Evolutionary conservation across 192 early-diverging fungal genomes (phyloP).

Genomic region (Funneliformis mosseae): DNA sequence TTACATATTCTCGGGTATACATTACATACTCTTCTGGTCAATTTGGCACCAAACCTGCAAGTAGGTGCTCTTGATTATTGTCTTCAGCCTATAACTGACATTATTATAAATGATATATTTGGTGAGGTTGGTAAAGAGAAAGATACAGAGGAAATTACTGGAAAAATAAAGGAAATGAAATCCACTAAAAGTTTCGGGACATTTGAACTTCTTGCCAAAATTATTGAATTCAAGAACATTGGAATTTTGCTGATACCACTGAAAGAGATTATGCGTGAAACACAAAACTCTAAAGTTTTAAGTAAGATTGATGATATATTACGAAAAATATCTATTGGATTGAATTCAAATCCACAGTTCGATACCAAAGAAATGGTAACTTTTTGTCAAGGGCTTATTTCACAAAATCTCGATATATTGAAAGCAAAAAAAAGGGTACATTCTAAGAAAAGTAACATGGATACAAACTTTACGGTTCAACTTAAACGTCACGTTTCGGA

Average conservation of each 20-base stretch:
- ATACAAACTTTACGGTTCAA: slow-evolving; percentile 73
- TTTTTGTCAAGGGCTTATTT: slow-evolving; percentile 85
- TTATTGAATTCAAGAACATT: slow-evolving; percentile 70
- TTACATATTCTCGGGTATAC: slow-evolving; percentile 96
- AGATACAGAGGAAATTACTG: slow-evolving; percentile 84
- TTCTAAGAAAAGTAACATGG: slow-evolving; percentile 56
- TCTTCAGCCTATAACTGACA: slow-evolving; percentile 65
- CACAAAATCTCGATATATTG: slow-evolving; percentile 79
- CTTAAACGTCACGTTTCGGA: slow-evolving; percentile 63
- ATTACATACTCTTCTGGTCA: slow-evolving; percentile 78
- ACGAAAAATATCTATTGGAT: slow-evolving; percentile 69
- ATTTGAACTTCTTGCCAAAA: slow-evolving; percentile 79
- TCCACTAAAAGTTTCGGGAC: slow-evolving; percentile 82
- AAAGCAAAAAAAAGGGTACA: slow-evolving; percentile 61
- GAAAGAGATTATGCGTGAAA: slow-evolving; percentile 85
- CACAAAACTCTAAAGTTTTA: slow-evolving; percentile 75
- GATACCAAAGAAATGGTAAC: slow-evolving; percentile 68
- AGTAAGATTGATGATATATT: slow-evolving; percentile 82
- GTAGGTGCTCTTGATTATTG: slow-evolving; percentile 83
- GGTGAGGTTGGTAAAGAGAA: slow-evolving; percentile 87
- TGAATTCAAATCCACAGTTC: slow-evolving; percentile 76
- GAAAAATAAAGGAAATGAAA: slow-evolving; percentile 91
- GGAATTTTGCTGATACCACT: slow-evolving; percentile 77
- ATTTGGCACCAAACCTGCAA: slow-evolving; percentile 57
- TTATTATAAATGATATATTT: slow-evolving; percentile 92